Base-by-base conservation (phyloP, 495 filamentous ascomycete species). In the Daldinia decipiens region DNA sequence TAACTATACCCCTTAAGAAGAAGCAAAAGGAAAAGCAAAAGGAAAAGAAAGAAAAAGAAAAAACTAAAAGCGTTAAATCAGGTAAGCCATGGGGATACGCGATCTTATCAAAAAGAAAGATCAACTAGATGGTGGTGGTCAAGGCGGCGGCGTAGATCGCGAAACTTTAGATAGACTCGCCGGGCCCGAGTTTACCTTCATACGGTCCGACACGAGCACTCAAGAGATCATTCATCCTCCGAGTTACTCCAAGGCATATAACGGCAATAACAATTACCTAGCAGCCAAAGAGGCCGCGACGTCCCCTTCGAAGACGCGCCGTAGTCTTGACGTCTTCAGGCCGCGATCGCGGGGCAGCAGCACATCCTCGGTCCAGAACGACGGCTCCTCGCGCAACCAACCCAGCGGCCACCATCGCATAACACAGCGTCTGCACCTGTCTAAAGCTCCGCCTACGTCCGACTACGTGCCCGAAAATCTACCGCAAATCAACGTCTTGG, bases 191-290 rank as follows among this genome's bases (percentile, higher is more conserved):
- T 91, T 98, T 81, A 93, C 85, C 64, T 92, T 98, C 83, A 84
- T 96, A 68, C 89, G 94, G 47, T 90, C 90, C 65, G 93, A 95
- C 76, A 97, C 95, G 12, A 82, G 89, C 60, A 89, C 89, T 2
- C 87, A 93, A 77, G 93, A 97, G 78, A 80, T 91, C 60, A 90
- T 96, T 76, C 80, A 81, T 34, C 90, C 91, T 17, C 90, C 93
- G 12, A 79, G 76, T 27, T 80, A 79, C 72, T 24, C 81, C 88
- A 64, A 67, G 29, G 12, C 1, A 13, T 19, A 8, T 31, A 11
- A 21, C 27, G 53, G 29, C 3, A 5, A 68, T 63, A 52, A 59
- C 57, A 63, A 72, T 24, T 77, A 74, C 71, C 78, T 81, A 38
- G 62, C 75, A n/a, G 72, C 79, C 62, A 78, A 76, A 34, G 72